Evolutionary conservation across 257 asterid genomes (phyloP), one percentile per base, ranked within the genome.

Genomic region (Solanum bulbocastanum): DNA sequence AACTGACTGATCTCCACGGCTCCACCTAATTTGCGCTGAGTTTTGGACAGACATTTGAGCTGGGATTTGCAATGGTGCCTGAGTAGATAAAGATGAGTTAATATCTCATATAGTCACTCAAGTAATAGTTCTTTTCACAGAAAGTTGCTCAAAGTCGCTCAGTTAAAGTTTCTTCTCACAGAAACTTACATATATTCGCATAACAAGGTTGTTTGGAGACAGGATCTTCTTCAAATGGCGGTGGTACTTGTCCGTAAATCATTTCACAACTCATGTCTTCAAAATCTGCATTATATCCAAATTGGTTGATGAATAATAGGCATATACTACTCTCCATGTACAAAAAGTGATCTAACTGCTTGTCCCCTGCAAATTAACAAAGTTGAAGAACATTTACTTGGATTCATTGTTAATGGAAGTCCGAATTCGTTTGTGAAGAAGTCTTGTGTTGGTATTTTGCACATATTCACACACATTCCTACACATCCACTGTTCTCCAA

Each of bases 241-340:
- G 97, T 25, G 99, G 99, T 69, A 88, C 92, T 91, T 95, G 99
- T 52, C 99, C 98, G 15, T 93, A 97, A 36, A 92, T 92, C 99
- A 97, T 96, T 86, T 97, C 98, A 71, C 99, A 97, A 74, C 98
- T 96, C 98, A 97, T 97, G 87, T 97, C 98, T 89, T 97, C 98
- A 83, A 97, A 97, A 92, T 97, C 98, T 96, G 91, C 86, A 65
- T 5, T 73, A 4, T 66, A 8, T 74, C 40, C 33, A 36, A 73
- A n/a, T 76, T 22, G 36, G 8, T 33, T 37, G 9, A 58, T 32
- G 23, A 83, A 20, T 33, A 56, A 5, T 33, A 56, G 40, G 32
- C 32, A 83, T 4, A n/a, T 62, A 7, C 23, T 82, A 82, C 16
- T 82, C 10, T 83, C 10, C 8, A n/a, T 83, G 71, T 83, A 35